These are phyloP conservation scores for Ceratocystis huliohia DNA, from an alignment of 2,329 filamentous ascomycete species.

Conservation along the genomic window DNA sequence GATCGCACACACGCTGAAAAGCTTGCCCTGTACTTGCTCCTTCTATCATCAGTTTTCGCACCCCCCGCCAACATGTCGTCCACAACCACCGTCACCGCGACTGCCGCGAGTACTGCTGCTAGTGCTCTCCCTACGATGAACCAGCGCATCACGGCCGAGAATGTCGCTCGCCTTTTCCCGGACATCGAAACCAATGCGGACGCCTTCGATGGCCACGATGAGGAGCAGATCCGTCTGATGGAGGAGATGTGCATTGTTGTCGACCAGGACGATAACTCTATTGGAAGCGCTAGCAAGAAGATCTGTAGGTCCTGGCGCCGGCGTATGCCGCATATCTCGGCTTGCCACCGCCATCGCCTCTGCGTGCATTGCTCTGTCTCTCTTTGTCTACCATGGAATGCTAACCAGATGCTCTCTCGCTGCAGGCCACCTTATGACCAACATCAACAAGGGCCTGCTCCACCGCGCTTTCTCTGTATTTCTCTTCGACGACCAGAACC, in stretches of 20 bases:
- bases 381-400: background rate
- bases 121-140: constrained; percentile 27
- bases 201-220: constrained; percentile 83
- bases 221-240: constrained; percentile 95
- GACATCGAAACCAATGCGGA: constrained; percentile 61
- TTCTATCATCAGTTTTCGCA: background rate
- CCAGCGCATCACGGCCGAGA: constrained; percentile 66
- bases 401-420: background rate
- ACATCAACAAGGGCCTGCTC: constrained; percentile 89
- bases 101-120: constrained; percentile 29
- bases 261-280: constrained; percentile 80
- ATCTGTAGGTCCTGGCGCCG: constrained; percentile 52
- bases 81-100: constrained; percentile 10
- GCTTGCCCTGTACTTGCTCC: no score
- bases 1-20: background rate
- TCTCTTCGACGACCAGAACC: constrained; percentile 88
- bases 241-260: constrained; percentile 97
- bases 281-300: constrained; percentile 97
- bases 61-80: constrained; percentile 21
- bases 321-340: no score
- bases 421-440: constrained; percentile 91
- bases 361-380: background rate
- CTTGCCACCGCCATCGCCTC: no score
- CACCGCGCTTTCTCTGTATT: constrained; percentile 98
- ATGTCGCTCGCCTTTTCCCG: constrained; percentile 77